A percentile compares a stretch with the other conserved stretches of the same genome.
Conservation (phyloP, 495 filamentous ascomycete genomes). For the Cairneyella variabilis region DNA sequence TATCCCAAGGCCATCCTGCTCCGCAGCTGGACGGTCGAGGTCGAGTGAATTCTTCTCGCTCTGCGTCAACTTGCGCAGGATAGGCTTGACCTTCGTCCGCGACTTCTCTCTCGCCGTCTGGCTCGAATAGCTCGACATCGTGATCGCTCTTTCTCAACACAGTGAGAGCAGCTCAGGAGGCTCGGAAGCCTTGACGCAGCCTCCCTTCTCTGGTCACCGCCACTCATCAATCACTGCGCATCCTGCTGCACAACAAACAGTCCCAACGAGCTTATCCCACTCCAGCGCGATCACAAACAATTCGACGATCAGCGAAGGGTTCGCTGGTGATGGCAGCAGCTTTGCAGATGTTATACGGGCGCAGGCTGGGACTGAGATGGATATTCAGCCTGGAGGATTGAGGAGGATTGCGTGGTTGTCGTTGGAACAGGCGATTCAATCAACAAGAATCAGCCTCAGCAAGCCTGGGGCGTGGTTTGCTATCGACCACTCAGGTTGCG, state of each 20-base stretch:
- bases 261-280: background rate
- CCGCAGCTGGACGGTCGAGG: constrained; percentile 46
- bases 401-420: constrained; percentile 7
- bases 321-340: too few relatives aligned
- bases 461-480: constrained; percentile 9
- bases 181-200: constrained; percentile 1
- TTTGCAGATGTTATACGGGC: too few relatives aligned
- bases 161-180: background rate
- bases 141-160: background rate
- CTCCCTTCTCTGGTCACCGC: constrained; percentile 12
- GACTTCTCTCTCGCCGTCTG: constrained; percentile 8
- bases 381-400: background rate
- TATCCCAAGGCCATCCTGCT: constrained; percentile 36
- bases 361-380: too few relatives aligned
- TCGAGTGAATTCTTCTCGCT: constrained; percentile 52
- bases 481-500: background rate
- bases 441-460: constrained; percentile 12
- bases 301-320: too few relatives aligned
- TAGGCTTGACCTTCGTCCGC: constrained; percentile 44
- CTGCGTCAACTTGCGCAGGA: constrained; percentile 47
- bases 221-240: constrained; percentile 21
- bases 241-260: constrained; percentile 5
- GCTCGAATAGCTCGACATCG: constrained; percentile 20
- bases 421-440: constrained; percentile 14
- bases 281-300: too few relatives aligned